phyloP scores from a whole-genome alignment of 768 basidiomycete species.

The Mycena pura region DNA sequence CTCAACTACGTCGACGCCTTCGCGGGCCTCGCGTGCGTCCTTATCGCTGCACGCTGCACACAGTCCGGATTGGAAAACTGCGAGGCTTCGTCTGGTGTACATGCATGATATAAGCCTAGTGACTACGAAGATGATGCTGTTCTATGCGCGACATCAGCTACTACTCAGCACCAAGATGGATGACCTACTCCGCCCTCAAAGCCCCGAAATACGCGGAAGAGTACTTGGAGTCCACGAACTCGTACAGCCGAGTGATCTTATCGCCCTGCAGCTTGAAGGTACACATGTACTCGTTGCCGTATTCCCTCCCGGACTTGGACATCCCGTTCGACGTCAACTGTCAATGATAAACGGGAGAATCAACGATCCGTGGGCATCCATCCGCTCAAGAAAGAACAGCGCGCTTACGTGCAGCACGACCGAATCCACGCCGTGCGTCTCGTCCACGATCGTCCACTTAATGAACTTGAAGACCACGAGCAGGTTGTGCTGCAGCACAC shows the following conservation, averaged over 20 bases:
- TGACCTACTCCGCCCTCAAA: neutral
- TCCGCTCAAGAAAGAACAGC: neutral
- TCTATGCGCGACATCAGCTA: no score
- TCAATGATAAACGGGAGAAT: neutral
- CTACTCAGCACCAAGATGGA: no score
- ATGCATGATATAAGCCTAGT: no score
- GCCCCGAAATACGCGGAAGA: neutral
- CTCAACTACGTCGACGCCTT: no score
- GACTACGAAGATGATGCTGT: no score
- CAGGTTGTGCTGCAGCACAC: neutral
- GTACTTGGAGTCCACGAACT: constrained; percentile 25
- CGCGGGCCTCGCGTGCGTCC: no score
- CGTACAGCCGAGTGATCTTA: constrained; percentile 20
- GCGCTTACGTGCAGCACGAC: neutral
- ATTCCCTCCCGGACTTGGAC: neutral
- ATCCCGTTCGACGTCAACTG: neutral
- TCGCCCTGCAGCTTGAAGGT: constrained; percentile 21
- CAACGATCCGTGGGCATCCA: no score
- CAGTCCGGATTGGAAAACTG: no score
- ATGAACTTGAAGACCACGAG: neutral
- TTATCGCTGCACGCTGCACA: no score
- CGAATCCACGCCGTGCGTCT: neutral
- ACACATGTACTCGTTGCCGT: constrained; percentile 26
- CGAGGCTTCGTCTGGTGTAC: no score
- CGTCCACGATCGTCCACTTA: neutral